Percentiles rank a stretch among this genome's conserved stretches.
phyloP scores from a whole-genome alignment of 352 stramenopile species.

The Pythium chondricola region DNA sequence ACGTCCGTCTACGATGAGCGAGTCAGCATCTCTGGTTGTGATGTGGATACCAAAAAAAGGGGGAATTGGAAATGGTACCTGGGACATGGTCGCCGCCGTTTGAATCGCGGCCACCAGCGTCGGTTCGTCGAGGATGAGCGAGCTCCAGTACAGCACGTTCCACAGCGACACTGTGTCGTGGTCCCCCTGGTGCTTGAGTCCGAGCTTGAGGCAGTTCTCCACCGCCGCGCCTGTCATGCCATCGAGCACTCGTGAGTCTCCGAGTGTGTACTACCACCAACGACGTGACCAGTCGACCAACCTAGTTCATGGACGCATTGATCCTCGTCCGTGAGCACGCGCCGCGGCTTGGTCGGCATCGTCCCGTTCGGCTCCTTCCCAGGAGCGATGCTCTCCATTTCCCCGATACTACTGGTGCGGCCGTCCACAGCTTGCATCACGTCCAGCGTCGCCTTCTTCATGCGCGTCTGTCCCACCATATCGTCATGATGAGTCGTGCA shows the following conservation, averaged over 20 bases:
- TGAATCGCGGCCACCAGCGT: slow-evolving; percentile 62
- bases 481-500: not conserved
- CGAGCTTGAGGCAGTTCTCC: slow-evolving; percentile 55
- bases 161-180: slow-evolving; percentile 58
- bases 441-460: slow-evolving; percentile 67
- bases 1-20: slow-evolving; percentile 33
- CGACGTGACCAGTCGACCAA: too few relatives aligned
- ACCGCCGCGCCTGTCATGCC: slow-evolving; percentile 33
- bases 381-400: slow-evolving; percentile 3
- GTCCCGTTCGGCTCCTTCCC: slow-evolving; percentile 10
- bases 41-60: not conserved
- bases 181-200: slow-evolving; percentile 36
- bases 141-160: slow-evolving; percentile 68
- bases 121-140: slow-evolving; percentile 66
- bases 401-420: slow-evolving; percentile 22
- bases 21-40: too few relatives aligned
- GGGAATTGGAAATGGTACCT: slow-evolving; percentile 25
- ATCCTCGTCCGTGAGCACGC: slow-evolving; percentile 46
- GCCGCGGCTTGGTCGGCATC: slow-evolving; percentile 6
- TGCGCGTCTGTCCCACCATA: slow-evolving; percentile 28
- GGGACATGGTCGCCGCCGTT: slow-evolving; percentile 56
- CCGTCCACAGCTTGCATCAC: slow-evolving; percentile 27
- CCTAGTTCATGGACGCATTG: slow-evolving; percentile 52
- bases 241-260: not conserved
- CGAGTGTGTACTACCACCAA: not conserved